phyloP scores from a whole-genome alignment of 2,329 filamentous ascomycete species.

The Fusarium concolor region DNA sequence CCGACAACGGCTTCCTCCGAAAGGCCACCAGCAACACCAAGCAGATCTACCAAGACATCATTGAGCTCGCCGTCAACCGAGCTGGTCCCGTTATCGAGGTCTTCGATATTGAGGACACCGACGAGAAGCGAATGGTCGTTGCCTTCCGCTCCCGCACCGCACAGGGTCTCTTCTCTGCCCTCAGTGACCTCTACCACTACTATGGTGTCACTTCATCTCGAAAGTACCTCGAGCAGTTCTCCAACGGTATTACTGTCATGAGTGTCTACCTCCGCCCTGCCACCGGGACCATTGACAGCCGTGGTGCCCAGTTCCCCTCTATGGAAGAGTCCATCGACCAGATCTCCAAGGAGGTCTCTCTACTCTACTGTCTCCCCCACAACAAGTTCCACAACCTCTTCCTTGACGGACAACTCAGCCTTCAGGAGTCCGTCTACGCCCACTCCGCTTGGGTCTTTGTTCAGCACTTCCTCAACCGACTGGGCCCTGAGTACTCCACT shows the following conservation, averaged over 20 bases:
- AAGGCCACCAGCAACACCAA: conserved; percentile 98
- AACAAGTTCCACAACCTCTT: conserved; percentile 96
- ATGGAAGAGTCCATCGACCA: conserved; percentile 96
- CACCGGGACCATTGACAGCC: conserved; percentile 56
- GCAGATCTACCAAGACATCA: conserved; percentile 93
- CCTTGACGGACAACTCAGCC: conserved; percentile 83
- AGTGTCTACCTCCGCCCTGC: conserved; percentile 91
- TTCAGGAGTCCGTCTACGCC: conserved; percentile 97
- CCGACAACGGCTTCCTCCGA: conserved; percentile 92
- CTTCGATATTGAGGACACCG: conserved; percentile 91
- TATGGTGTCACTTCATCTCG: conserved; percentile 95
- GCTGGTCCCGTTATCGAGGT: conserved; percentile 97
- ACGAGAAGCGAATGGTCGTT: conserved; percentile 93
- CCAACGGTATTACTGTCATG: conserved; percentile 97
- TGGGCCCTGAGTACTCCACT: conserved; percentile 91
- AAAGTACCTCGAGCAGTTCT: conserved; percentile 99
- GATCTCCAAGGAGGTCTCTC: conserved; percentile 97
- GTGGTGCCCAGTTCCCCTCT: conserved; percentile 68
- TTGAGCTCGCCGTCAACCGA: conserved; percentile 83
- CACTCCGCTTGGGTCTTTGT: conserved; percentile 98
- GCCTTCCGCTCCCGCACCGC: conserved; percentile 95
- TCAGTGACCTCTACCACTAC: conserved; percentile 98
- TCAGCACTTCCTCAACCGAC: conserved; percentile 96
- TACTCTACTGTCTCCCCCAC: conserved; percentile 97
- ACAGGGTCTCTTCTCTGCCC: conserved; percentile 90